Percentiles rank a stretch among this genome's conserved stretches.
Evolutionary conservation across 352 stramenopile genomes (phyloP).

Genomic region (Phytophthora melonis): DNA sequence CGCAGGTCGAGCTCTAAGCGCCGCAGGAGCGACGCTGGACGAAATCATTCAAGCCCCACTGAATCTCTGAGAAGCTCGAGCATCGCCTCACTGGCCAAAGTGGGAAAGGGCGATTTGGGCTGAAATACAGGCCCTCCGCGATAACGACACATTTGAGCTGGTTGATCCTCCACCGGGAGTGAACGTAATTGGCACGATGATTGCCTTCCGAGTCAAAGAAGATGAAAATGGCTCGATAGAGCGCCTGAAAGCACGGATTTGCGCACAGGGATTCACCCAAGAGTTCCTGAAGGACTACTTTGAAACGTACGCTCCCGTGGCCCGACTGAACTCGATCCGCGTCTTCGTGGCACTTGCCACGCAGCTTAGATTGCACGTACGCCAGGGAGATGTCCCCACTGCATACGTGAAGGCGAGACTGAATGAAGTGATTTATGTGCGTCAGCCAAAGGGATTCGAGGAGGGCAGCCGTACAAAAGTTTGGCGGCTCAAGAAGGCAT

Average conservation of each 20-base stretch:
- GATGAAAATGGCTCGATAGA: conserved; percentile 1
- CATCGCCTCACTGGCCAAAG: not conserved
- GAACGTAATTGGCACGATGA: conserved; percentile 4
- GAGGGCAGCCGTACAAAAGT: conserved; percentile 13
- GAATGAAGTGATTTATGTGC: conserved; percentile 9
- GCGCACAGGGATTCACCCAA: conserved; percentile 24
- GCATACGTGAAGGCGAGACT: conserved; percentile 21
- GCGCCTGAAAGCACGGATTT: conserved; percentile 29
- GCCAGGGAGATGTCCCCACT: conserved; percentile 19
- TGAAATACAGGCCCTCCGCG: not conserved
- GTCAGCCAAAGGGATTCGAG: conserved; percentile 15
- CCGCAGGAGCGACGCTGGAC: not conserved
- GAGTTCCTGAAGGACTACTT: conserved; percentile 26
- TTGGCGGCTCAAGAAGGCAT: conserved; percentile 18
- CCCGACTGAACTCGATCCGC: conserved; percentile 23
- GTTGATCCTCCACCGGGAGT: conserved; percentile 12
- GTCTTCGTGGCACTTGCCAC: conserved; percentile 4
- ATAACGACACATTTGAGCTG: conserved; percentile 15
- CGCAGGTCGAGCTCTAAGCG: not conserved
- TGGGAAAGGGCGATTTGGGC: conserved; percentile 15
- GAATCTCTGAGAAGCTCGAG: conserved; percentile 1
- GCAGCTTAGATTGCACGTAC: conserved; percentile 6
- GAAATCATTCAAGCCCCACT: conserved; percentile 8
- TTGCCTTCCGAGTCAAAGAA: conserved; percentile 16
- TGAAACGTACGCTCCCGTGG: conserved; percentile 20